phyloP scores from a whole-genome alignment of 2,329 filamentous ascomycete species.

The Seiridium cupressi region DNA sequence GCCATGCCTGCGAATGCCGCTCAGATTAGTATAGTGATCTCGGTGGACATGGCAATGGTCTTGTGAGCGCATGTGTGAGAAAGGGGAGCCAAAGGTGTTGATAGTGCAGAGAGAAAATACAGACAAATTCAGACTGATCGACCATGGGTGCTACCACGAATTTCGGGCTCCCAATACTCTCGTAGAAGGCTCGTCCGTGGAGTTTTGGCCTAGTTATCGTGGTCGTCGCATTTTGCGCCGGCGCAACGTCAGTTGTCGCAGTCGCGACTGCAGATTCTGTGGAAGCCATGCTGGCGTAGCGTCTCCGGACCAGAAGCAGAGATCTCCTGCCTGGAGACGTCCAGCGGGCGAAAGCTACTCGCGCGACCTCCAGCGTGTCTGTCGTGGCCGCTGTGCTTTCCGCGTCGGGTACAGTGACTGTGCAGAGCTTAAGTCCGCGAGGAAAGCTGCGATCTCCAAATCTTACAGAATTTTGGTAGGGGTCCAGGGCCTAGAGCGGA shows the following conservation, averaged over 20 bases:
- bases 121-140: slow-evolving; percentile 94
- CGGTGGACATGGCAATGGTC: too few relatives aligned
- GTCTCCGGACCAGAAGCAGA: slow-evolving; percentile 3
- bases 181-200: slow-evolving; percentile 85
- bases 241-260: not conserved
- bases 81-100: not conserved
- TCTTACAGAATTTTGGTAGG: not conserved
- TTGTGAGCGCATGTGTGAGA: too few relatives aligned
- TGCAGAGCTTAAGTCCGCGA: not conserved
- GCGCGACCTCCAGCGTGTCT: slow-evolving; percentile 4
- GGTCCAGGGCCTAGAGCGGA: not conserved
- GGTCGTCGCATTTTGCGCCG: slow-evolving; percentile 14
- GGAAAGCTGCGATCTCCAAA: not conserved
- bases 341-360: slow-evolving; percentile 3
- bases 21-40: too few relatives aligned
- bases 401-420: not conserved
- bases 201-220: slow-evolving; percentile 53
- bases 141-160: slow-evolving; percentile 96
- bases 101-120: slow-evolving; percentile 26
- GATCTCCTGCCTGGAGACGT: slow-evolving; percentile 7
- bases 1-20: slow-evolving; percentile 71
- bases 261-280: not conserved
- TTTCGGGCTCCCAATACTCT: slow-evolving; percentile 90
- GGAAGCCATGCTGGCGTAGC: slow-evolving; percentile 9
- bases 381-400: not conserved